Conservation (phyloP, 176 grass and related monocot species). For the Hordeum marinum region DNA sequence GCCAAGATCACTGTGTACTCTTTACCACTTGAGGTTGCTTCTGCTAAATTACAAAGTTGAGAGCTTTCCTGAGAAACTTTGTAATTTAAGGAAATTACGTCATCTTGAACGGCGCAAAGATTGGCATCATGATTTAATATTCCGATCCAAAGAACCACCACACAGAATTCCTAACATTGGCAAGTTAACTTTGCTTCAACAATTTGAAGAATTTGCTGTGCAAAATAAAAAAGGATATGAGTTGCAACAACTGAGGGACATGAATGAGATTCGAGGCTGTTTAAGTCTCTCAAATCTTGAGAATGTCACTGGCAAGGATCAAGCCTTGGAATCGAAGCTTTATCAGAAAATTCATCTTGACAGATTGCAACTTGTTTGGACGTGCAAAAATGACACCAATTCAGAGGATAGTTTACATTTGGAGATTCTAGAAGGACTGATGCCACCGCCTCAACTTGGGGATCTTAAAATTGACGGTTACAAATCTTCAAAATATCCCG, state of each 20-base stretch:
- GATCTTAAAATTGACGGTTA: fast-evolving
- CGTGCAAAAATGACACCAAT: fast-evolving
- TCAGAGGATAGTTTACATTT: not conserved
- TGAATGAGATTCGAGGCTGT: too few species aligned
- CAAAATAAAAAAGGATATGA: not conserved
- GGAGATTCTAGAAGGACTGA: not conserved
- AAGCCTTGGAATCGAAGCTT: not conserved
- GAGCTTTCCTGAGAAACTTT: too few species aligned
- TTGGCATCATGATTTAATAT: too few species aligned
- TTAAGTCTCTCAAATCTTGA: not conserved
- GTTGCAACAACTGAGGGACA: too few species aligned
- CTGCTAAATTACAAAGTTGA: too few species aligned
- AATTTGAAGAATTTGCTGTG: not conserved
- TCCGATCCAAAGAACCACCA: too few species aligned
- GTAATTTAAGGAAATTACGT: too few species aligned
- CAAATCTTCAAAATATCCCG: not conserved
- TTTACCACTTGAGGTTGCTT: too few species aligned
- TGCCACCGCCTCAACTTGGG: not conserved
- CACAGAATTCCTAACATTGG: not conserved
- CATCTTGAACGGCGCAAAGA: too few species aligned
- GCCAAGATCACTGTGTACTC: too few species aligned
- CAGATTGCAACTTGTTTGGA: not conserved
- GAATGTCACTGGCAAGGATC: not conserved
- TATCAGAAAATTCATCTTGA: not conserved
- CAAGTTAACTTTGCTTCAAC: not conserved